Evolutionary conservation across 208 protist species (phyloP), one percentile per base, ranked within the genome.

Genomic region (Crithidia sp.): DNA sequence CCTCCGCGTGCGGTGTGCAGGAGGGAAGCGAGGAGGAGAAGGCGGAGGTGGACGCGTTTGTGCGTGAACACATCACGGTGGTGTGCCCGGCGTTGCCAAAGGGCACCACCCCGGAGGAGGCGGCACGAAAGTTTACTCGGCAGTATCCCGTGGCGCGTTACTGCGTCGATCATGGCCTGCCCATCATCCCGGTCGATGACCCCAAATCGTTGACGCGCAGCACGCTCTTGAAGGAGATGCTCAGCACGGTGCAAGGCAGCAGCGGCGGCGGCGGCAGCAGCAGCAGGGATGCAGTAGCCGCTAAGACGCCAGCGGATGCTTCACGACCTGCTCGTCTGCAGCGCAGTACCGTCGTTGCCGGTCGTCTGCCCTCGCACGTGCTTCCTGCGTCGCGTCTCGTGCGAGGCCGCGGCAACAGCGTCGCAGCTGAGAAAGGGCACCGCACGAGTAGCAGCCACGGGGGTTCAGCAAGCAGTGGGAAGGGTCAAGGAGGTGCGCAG

Each of bases 91-190:
- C 87, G 17, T 79, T 96, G 47, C 91, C 91, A 39, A 71, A 13
- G 7, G 67, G 71, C 67, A 70, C 79, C 17, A 81, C 79, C 6
- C 87, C 88, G 0, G 75, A 64, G 41, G 62, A 55, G 8, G 75
- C 83, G 16, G 79, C 76, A n/a, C 40, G 59, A 28, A 82, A 62
- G 58, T 87, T 88, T 77, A 77, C 56, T 3, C 83, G 88, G 4
- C 92, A 95, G 79, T 95, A 91, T 62, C 92, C 92, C 12, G 82
- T 96, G 4, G 84, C 81, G 36, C 86, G 89, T 41, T 96, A 88
- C 81, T 89, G 82, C 57, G 78, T 85, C 4, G 83, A 89, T 59
- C 58, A 91, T 57, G 79, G 71, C 13, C 76, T 96, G 19, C 81
- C 84, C 2, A 69, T 93, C 13, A 64, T 94, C 28, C 83, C 92